Conservation (phyloP, 75 land plant genomes). For the Pinus tabuliformis region DNA sequence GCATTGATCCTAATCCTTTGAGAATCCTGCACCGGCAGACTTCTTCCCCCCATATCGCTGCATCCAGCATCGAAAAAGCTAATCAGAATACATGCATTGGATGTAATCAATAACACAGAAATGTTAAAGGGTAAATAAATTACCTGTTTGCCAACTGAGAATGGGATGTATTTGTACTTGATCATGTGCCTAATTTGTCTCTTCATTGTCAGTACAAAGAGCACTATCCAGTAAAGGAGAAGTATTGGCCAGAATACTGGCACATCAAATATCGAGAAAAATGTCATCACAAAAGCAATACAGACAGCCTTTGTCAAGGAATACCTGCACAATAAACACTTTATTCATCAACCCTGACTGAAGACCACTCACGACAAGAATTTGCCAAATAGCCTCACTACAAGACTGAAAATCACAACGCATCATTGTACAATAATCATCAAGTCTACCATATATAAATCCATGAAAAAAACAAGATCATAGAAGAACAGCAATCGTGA, state of each 20-base stretch:
- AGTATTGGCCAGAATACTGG: constrained; percentile 73
- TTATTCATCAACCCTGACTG: neutral
- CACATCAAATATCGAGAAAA: constrained; percentile 42
- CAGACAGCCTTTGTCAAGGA: constrained; percentile 30
- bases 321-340: neutral
- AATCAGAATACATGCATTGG: neutral
- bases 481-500: neutral
- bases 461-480: neutral
- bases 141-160: constrained; percentile 69
- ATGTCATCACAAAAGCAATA: constrained; percentile 42
- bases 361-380: neutral
- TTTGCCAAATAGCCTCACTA: neutral
- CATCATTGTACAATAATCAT: neutral
- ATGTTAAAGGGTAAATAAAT: neutral
- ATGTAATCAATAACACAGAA: neutral
- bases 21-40: neutral
- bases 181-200: constrained; percentile 65
- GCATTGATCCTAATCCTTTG: constrained; percentile 2
- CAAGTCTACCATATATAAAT: neutral
- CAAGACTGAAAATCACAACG: neutral
- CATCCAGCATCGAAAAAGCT: neutral
- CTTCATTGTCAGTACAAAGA: constrained; percentile 59
- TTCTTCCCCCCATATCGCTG: constrained; percentile 6
- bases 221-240: constrained; percentile 56
- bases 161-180: constrained; percentile 68